phyloP scores from a whole-genome alignment of 495 filamentous ascomycete genomes.

The Neurospora sp. region DNA sequence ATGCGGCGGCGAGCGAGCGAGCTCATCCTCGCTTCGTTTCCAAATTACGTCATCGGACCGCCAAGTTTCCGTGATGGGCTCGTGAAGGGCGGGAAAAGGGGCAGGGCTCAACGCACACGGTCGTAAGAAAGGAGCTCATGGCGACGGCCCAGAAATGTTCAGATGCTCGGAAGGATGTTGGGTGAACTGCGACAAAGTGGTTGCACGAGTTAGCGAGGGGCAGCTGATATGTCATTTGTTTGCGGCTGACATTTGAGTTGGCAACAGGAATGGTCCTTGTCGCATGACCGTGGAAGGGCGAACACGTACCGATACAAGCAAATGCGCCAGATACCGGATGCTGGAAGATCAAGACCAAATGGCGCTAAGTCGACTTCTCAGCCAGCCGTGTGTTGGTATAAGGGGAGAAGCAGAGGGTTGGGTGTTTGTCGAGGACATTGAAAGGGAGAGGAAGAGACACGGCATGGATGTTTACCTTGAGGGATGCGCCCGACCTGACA shows the following conservation, averaged over 20 bases:
- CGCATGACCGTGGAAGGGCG: constrained; percentile 6
- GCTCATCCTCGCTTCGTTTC: background rate
- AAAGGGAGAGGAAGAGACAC: background rate
- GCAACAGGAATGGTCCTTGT: constrained; percentile 3
- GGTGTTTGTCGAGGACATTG: background rate
- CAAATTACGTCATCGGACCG: background rate
- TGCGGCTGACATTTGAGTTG: constrained; percentile 19
- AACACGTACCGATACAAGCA: constrained; percentile 4
- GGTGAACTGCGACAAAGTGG: constrained; percentile 11
- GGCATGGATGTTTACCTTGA: background rate
- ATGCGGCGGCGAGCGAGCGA: background rate
- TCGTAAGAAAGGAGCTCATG: constrained; percentile 30
- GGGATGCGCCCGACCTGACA: background rate
- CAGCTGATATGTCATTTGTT: constrained; percentile 7
- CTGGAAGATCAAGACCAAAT: background rate
- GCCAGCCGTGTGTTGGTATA: background rate
- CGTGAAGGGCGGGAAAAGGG: constrained; percentile 3
- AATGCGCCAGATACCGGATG: constrained; percentile 2
- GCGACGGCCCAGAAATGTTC: constrained; percentile 1
- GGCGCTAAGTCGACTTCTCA: background rate
- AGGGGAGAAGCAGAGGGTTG: background rate
- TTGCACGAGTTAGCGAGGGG: background rate
- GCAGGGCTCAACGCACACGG: constrained; percentile 20
- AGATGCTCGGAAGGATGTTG: constrained; percentile 9
- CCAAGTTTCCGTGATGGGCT: constrained; percentile 1